A percentile compares a stretch with the other conserved stretches of the same genome.
Conservation (phyloP, 2,329 filamentous ascomycete genomes). For the Fusarium transvaalense region DNA sequence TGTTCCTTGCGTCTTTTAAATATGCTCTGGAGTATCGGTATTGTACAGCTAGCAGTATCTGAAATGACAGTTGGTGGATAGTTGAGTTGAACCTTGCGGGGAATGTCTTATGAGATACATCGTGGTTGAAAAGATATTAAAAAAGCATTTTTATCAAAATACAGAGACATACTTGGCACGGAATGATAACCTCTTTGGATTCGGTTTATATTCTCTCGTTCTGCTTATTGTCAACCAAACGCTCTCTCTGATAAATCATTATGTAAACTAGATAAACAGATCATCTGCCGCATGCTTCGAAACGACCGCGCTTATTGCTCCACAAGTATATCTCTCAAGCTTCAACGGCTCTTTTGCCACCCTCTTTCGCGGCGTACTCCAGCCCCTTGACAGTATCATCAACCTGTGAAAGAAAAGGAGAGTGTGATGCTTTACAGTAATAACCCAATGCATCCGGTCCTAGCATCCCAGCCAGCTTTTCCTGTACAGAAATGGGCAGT, state of each 20-base stretch:
- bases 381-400: slow-evolving; percentile 33
- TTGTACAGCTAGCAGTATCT: rapidly evolving
- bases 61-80: too few relatives aligned
- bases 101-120: too few relatives aligned
- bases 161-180: too few relatives aligned
- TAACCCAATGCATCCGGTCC: slow-evolving; percentile 17
- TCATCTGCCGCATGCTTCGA: not conserved
- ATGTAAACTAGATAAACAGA: too few relatives aligned
- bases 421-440: slow-evolving; percentile 29
- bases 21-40: rapidly evolving
- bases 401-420: slow-evolving; percentile 28
- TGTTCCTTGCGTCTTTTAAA: not conserved
- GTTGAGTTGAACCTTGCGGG: not conserved
- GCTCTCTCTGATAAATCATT: too few relatives aligned
- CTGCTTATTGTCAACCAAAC: too few relatives aligned
- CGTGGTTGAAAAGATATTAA: too few relatives aligned
- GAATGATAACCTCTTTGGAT: too few relatives aligned
- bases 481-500: slow-evolving; percentile 36
- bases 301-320: not conserved
- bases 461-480: slow-evolving; percentile 35
- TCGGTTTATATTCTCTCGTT: too few relatives aligned
- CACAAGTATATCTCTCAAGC: not conserved
- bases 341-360: not conserved
- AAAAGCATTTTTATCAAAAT: too few relatives aligned
- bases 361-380: slow-evolving; percentile 29